Evolutionary conservation across 495 filamentous ascomycete genomes (phyloP).

Genomic region (Darksidea phi): DNA sequence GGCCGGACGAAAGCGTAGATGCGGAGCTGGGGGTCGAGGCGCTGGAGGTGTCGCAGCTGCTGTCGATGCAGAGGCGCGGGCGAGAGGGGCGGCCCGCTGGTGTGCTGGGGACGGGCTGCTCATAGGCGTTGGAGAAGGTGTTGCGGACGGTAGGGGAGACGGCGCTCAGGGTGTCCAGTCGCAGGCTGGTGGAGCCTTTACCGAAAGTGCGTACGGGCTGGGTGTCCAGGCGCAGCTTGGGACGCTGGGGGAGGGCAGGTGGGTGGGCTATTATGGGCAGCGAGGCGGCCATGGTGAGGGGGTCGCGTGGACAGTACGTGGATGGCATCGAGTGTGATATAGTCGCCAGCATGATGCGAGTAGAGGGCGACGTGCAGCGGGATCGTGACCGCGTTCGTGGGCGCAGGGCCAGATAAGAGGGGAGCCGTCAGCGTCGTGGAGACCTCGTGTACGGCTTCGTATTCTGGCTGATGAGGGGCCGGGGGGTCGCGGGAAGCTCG

Average conservation of each 20-base stretch:
- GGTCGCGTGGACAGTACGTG: conserved; percentile 19
- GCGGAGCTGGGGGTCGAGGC: conserved; percentile 31
- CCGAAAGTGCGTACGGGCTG: conserved; percentile 51
- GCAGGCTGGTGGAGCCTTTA: conserved; percentile 53
- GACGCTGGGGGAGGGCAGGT: conserved; percentile 52
- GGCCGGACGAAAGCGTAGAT: conserved; percentile 31
- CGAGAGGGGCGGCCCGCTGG: conserved; percentile 36
- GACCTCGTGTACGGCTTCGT: conserved; percentile 14
- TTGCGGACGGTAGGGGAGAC: conserved; percentile 77
- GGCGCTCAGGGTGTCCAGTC: conserved; percentile 59
- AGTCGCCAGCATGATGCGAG: conserved; percentile 37
- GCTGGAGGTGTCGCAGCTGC: conserved; percentile 22
- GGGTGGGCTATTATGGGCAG: conserved; percentile 41
- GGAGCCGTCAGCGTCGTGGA: conserved; percentile 38
- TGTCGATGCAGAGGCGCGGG: conserved; percentile 44
- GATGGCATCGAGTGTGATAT: conserved; percentile 37
- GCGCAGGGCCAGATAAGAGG: conserved; percentile 40
- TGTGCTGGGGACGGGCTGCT: conserved; percentile 56
- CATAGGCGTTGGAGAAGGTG: conserved; percentile 78
- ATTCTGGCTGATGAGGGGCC: conserved; percentile 20
- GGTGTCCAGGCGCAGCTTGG: conserved; percentile 81
- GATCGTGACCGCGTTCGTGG: conserved; percentile 18
- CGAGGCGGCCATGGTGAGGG: conserved; percentile 39
- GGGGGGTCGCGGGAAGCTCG: conserved; percentile 1
- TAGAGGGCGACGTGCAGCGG: conserved; percentile 23